Evolutionary conservation across 768 basidiomycete species (phyloP).

Genomic region (Boletus sp.): DNA sequence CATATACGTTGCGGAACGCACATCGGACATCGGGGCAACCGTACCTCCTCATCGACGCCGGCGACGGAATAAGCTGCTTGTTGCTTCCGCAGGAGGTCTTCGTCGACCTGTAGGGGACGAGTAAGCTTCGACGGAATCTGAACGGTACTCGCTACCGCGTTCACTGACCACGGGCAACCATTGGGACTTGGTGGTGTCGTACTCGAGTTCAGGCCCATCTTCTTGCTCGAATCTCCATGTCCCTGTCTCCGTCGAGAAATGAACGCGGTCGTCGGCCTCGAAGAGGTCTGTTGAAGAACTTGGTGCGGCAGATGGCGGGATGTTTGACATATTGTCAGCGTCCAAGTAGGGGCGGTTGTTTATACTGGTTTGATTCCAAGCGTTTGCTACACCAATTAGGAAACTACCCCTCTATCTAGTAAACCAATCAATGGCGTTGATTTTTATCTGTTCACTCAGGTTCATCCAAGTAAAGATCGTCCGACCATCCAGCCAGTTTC

Average conservation of each 20-base stretch:
- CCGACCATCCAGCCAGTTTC: slow-evolving; percentile 21
- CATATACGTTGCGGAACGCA: slow-evolving; percentile 25
- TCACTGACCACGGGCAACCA: slow-evolving; percentile 84
- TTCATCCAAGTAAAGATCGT: slow-evolving; percentile 22
- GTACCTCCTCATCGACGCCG: slow-evolving; percentile 92
- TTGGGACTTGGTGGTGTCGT: slow-evolving; percentile 65
- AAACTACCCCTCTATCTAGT: too few species aligned
- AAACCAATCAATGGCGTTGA: neutral
- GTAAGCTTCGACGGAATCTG: neutral
- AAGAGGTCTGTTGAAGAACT: slow-evolving; percentile 62
- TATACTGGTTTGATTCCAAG: slow-evolving; percentile 13
- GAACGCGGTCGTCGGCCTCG: slow-evolving; percentile 76
- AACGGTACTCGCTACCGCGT: neutral
- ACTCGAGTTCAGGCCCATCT: slow-evolving; percentile 90
- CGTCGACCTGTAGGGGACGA: slow-evolving; percentile 62
- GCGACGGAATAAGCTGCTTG: slow-evolving; percentile 92
- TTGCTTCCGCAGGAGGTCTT: slow-evolving; percentile 82
- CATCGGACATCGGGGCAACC: slow-evolving; percentile 28
- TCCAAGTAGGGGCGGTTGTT: slow-evolving; percentile 27
- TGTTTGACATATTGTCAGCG: slow-evolving; percentile 23
- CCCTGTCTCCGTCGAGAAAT: slow-evolving; percentile 69
- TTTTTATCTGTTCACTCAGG: neutral
- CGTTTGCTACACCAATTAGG: too few species aligned
- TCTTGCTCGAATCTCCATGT: slow-evolving; percentile 92
- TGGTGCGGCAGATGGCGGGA: slow-evolving; percentile 42